Percentiles rank a stretch among this genome's conserved stretches.
Conservation (phyloP, 805 yeast genomes). For the Candida nonsorbophila region DNA sequence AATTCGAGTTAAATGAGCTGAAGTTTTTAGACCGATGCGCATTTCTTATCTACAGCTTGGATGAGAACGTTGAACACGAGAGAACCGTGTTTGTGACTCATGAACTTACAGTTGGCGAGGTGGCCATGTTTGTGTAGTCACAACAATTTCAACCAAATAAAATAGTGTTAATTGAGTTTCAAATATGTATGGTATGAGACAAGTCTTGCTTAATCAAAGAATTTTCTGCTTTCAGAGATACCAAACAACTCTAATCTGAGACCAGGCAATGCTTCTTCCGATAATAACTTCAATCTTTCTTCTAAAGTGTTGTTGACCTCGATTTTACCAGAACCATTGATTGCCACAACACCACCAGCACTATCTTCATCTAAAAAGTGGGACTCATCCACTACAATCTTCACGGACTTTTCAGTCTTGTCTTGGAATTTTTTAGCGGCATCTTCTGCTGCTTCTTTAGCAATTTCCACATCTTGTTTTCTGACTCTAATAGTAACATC, state of each 20-base stretch:
- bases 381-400: constrained; percentile 51
- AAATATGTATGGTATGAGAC: not conserved
- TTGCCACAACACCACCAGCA: constrained; percentile 82
- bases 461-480: constrained; percentile 56
- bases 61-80: too few species aligned
- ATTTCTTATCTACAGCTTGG: too few species aligned
- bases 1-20: too few species aligned
- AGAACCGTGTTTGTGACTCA: too few species aligned
- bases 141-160: too few species aligned
- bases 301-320: constrained; percentile 90
- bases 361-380: constrained; percentile 54
- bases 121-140: too few species aligned
- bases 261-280: constrained; percentile 86
- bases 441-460: constrained; percentile 54
- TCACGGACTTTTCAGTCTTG: constrained; percentile 53
- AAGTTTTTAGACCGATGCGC: too few species aligned
- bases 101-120: too few species aligned
- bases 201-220: constrained; percentile 57
- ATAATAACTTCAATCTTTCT: constrained; percentile 81
- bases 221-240: constrained; percentile 78
- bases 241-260: constrained; percentile 88
- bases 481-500: constrained; percentile 61
- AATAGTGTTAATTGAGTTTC: too few species aligned
- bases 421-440: constrained; percentile 63
- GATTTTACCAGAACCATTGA: constrained; percentile 72